Conservation (phyloP, 2,329 filamentous ascomycete genomes). For the Monosporascus ibericus region DNA sequence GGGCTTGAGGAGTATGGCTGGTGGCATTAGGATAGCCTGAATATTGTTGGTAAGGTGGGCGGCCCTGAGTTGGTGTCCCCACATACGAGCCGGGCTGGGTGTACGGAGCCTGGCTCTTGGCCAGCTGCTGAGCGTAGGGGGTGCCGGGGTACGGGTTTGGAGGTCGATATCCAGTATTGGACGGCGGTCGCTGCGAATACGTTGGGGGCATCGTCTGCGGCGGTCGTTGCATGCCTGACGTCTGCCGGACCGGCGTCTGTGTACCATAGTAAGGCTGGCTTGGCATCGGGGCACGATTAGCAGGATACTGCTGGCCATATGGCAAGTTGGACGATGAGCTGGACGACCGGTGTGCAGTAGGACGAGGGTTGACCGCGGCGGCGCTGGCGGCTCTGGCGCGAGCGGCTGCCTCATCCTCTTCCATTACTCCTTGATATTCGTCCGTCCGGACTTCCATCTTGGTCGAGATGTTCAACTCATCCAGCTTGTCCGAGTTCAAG, state of each 20-base stretch:
- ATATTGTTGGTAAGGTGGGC: conserved; percentile 34
- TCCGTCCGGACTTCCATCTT: conserved; percentile 68
- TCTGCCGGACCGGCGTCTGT: conserved; percentile 33
- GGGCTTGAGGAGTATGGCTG: conserved; percentile 32
- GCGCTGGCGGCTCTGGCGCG: conserved; percentile 41
- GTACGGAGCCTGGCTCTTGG: conserved; percentile 46
- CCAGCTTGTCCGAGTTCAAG: conserved; percentile 78
- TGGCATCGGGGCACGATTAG: conserved; percentile 38
- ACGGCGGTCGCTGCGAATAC: conserved; percentile 28
- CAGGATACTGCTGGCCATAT: conserved; percentile 40
- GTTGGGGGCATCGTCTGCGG: conserved; percentile 32
- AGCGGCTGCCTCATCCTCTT: conserved; percentile 67
- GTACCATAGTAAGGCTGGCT: conserved; percentile 37
- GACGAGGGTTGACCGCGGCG: conserved; percentile 31
- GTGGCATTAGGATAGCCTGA: conserved; percentile 33
- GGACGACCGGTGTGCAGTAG: conserved; percentile 28
- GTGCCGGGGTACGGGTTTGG: conserved; percentile 38
- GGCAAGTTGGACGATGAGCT: conserved; percentile 38
- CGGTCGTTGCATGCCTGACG: conserved; percentile 31
- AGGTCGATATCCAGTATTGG: conserved; percentile 43
- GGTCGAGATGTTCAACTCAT: conserved; percentile 74
- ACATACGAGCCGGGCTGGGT: conserved; percentile 44
- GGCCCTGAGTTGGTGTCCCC: conserved; percentile 35
- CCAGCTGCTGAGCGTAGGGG: conserved; percentile 41
- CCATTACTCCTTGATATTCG: conserved; percentile 73